Evolutionary conservation across 228 moss, liverwort and hornwort species (phyloP).

Genomic region (Sphagnum fallax): DNA sequence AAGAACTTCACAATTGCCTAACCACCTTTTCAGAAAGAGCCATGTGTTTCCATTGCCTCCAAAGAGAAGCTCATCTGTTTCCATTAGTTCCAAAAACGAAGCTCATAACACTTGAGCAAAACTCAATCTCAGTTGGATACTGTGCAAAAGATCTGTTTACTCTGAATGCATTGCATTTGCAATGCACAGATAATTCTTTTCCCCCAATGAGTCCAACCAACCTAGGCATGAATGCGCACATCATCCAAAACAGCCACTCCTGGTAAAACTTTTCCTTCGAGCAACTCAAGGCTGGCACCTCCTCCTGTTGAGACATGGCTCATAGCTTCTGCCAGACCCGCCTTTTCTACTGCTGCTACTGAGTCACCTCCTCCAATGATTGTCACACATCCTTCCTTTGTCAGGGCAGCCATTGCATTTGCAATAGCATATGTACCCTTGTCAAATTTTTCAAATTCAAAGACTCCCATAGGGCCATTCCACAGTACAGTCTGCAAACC

Average conservation of each 20-base stretch:
- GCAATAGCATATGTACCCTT: constrained; percentile 53
- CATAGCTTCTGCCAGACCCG: constrained; percentile 58
- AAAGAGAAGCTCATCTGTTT: too few relatives aligned
- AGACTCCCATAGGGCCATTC: constrained; percentile 99
- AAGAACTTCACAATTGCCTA: too few relatives aligned
- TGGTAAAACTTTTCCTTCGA: constrained; percentile 91
- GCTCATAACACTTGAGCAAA: too few relatives aligned
- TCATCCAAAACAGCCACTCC: constrained; percentile 81
- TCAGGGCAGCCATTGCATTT: constrained; percentile 60
- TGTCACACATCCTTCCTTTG: constrained; percentile 66
- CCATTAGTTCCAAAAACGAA: too few relatives aligned
- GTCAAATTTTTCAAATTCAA: constrained; percentile 71
- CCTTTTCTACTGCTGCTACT: constrained; percentile 90
- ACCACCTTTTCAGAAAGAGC: too few relatives aligned
- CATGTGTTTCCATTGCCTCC: too few relatives aligned
- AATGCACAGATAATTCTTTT: too few relatives aligned
- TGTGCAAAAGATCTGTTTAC: too few relatives aligned
- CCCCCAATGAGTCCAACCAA: too few relatives aligned
- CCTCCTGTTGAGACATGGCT: constrained; percentile 98
- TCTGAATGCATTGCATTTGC: too few relatives aligned
- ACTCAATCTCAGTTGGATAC: too few relatives aligned
- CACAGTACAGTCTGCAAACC: constrained; percentile 72
- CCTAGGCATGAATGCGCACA: constrained; percentile 30
- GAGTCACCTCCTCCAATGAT: constrained; percentile 98
- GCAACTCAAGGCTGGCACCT: constrained; percentile 89